These are phyloP conservation scores for Skeletonema menzelii DNA, from an alignment of 108 stramenopile genomes.

Conservation along the genomic window DNA sequence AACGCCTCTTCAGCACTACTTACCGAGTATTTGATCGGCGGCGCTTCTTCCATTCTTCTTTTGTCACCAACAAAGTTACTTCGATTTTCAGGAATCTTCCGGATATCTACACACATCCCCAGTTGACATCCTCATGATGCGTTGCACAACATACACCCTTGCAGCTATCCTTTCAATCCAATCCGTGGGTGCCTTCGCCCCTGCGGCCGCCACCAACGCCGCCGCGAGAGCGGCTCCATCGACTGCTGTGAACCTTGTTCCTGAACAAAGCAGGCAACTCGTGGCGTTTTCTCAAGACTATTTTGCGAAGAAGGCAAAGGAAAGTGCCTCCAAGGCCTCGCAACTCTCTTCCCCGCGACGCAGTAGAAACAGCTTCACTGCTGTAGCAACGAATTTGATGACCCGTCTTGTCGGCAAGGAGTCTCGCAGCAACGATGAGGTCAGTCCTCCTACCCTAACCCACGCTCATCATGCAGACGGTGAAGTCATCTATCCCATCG, in stretches of 20 bases:
- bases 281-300: constrained; percentile 46
- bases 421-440: neutral
- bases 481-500: constrained; percentile 19
- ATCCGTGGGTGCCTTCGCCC: constrained; percentile 13
- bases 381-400: constrained; percentile 18
- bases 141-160: neutral
- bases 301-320: constrained; percentile 36
- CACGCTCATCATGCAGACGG: constrained; percentile 1
- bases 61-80: neutral
- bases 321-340: constrained; percentile 37
- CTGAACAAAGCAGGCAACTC: constrained; percentile 40
- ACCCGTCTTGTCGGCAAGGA: constrained; percentile 17
- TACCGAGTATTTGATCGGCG: too few relatives aligned
- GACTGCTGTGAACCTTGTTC: constrained; percentile 31
- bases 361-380: neutral
- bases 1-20: too few relatives aligned
- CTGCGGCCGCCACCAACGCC: neutral
- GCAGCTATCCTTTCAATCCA: neutral
- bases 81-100: neutral
- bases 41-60: too few relatives aligned
- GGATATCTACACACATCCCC: neutral
- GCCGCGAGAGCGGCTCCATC: neutral
- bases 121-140: neutral
- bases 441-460: neutral
- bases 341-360: constrained; percentile 30